Evolutionary conservation across 2,329 filamentous ascomycete species (phyloP).

Genomic region (Colletotrichum incanum): DNA sequence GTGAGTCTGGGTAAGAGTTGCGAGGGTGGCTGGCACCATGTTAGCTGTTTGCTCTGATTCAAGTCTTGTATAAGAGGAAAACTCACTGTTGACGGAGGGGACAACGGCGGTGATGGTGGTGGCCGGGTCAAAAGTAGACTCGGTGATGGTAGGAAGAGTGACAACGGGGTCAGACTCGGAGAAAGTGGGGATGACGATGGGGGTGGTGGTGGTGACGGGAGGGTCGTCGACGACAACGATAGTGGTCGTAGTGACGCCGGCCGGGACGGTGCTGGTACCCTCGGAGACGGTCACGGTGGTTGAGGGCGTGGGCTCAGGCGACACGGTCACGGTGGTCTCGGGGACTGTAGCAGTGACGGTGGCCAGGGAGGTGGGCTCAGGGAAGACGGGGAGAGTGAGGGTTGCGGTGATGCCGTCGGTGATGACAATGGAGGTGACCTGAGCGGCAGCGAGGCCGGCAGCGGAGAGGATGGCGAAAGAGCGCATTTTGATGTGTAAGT

Average conservation of each 20-base stretch:
- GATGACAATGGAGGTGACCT: slow-evolving; percentile 44
- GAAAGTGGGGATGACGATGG: slow-evolving; percentile 33
- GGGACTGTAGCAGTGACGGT: slow-evolving; percentile 40
- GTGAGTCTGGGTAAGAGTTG: slow-evolving; percentile 35
- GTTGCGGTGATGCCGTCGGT: slow-evolving; percentile 45
- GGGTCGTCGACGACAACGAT: slow-evolving; percentile 13
- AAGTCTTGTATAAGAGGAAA: fast-evolving
- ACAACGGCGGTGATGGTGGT: slow-evolving; percentile 5
- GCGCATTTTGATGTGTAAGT: slow-evolving; percentile 45
- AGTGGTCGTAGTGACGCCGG: slow-evolving; percentile 32
- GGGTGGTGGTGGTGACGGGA: slow-evolving; percentile 29
- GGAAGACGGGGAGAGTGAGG: slow-evolving; percentile 45
- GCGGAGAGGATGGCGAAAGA: slow-evolving; percentile 45
- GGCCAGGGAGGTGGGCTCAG: slow-evolving; percentile 29
- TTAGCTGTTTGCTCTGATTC: slow-evolving; percentile 2
- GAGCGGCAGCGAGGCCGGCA: slow-evolving; percentile 45
- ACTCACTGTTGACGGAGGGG: slow-evolving; percentile 32
- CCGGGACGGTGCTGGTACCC: slow-evolving; percentile 34
- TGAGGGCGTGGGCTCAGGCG: slow-evolving; percentile 12
- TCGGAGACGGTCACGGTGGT: slow-evolving; percentile 26
- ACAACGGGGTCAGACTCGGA: slow-evolving; percentile 25
- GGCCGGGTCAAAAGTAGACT: background rate
- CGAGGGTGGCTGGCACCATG: slow-evolving; percentile 25
- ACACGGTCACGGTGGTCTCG: slow-evolving; percentile 39
- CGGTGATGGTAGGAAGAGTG: slow-evolving; percentile 26